Evolutionary conservation across 139 green algal species (phyloP), one percentile per base, ranked within the genome.

Genomic region (Chlamydomonas sp.): DNA sequence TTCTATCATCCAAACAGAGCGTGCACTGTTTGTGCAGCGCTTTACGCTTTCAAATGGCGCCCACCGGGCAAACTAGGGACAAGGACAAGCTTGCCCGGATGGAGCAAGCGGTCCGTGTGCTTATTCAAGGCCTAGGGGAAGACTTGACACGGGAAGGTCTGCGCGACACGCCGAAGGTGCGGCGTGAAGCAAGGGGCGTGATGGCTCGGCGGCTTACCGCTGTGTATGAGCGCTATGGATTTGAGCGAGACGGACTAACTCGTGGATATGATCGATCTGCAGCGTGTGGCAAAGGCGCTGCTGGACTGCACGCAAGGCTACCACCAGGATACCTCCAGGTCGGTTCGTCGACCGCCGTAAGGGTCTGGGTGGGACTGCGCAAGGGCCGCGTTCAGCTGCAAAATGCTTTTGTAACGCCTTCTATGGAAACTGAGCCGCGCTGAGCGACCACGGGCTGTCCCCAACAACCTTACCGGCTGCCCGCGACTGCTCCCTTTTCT

Each of bases 211-310:
- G 59, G 85, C 85, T 64, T 58, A 16, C 17, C 8, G 20, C 12
- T 16, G 15, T 66, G 77, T 18, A 18, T 60, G 77, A 80, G 49
- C 59, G 12, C 71, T 14, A 15, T 31, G 4, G 7, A 18, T 4
- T 57, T 15, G 10, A 20, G 2, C 61, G 12, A 68, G 68, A 77
- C 62, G 62, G 69, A 8, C 6, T 76, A n/a, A 76, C 68, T 3
- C 60, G 58, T 10, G 12, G 16, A 4, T 66, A 9, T 66, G 63
- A 20, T 63, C 79, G n/a, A 9, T 72, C 17, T 92, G 91, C 94
- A 98, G 96, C 90, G 97, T 4, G 97, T 99, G 8, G 97, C 96
- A 7, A 98, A 98, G 88, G 97, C 97, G 3, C 93, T 97, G 87
- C 69, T 97, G n/a, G 96, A 97, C 85, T 94, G 96, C 67, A 97